These are phyloP conservation scores for Ananas comosus DNA, from an alignment of 176 grass and related monocot species.

Conservation along the genomic window DNA sequence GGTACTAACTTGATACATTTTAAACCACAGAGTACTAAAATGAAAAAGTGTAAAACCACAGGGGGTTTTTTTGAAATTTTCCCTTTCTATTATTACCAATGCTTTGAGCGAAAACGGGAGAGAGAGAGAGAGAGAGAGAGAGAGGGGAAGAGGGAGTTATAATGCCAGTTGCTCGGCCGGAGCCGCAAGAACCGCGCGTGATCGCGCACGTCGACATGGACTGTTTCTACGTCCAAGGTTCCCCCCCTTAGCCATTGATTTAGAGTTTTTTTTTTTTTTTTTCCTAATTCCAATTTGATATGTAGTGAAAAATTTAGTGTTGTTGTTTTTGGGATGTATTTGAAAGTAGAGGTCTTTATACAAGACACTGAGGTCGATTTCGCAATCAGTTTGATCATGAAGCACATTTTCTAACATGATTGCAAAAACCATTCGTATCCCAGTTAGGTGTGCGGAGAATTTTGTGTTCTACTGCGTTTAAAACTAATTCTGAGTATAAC, in stretches of 20 bases:
- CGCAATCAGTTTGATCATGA: neutral
- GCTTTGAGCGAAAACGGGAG: neutral
- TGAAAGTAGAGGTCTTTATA: no score
- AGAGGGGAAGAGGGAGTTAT: neutral
- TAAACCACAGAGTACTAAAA: no score
- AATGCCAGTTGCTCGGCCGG: conserved; percentile 72
- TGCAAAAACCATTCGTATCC: neutral
- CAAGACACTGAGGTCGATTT: neutral
- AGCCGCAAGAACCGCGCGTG: conserved; percentile 67
- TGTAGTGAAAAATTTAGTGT: neutral
- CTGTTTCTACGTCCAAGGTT: conserved; percentile 99
- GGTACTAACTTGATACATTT: no score
- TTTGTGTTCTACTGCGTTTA: no score
- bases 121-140: neutral
- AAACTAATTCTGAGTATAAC: no score
- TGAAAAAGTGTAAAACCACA: no score
- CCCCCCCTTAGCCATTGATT: neutral
- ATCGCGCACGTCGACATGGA: conserved; percentile 93
- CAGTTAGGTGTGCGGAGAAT: neutral
- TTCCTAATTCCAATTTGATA: neutral
- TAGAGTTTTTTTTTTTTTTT: neutral
- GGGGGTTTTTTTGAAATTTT: no score
- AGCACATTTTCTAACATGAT: neutral
- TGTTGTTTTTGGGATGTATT: neutral
- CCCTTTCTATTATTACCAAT: neutral